These are phyloP conservation scores for Knoxdaviesia proteae DNA, from an alignment of 2,329 filamentous ascomycete genomes.

Conservation along the genomic window DNA sequence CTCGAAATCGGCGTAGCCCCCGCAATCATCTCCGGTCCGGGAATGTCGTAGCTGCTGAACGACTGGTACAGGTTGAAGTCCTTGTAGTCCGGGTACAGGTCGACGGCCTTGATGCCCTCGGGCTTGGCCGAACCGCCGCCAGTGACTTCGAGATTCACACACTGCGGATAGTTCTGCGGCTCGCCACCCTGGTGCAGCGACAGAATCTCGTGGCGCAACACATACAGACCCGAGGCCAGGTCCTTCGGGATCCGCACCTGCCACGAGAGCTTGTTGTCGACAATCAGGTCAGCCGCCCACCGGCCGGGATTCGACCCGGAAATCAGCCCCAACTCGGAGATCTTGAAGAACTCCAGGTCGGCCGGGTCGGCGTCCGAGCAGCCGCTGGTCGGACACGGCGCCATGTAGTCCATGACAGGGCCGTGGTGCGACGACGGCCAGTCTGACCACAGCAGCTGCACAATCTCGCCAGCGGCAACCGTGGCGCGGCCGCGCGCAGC, in stretches of 20 bases:
- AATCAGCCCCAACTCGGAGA: constrained; percentile 29
- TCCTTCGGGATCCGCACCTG: constrained; percentile 22
- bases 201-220: constrained; percentile 34
- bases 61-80: constrained; percentile 14
- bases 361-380: constrained; percentile 29
- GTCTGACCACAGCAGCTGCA: constrained; percentile 39
- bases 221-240: constrained; percentile 29
- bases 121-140: constrained; percentile 14
- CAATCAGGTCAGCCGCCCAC: constrained; percentile 34
- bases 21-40: constrained; percentile 3
- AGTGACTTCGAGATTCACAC: constrained; percentile 25
- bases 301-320: constrained; percentile 20
- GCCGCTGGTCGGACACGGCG: constrained; percentile 28
- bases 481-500: constrained; percentile 17
- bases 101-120: constrained; percentile 12
- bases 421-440: constrained; percentile 47
- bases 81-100: constrained; percentile 17
- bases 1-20: constrained; percentile 1
- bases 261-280: constrained; percentile 23
- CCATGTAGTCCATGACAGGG: constrained; percentile 39
- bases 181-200: constrained; percentile 26
- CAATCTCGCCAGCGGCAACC: constrained; percentile 35
- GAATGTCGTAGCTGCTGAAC: constrained; percentile 1
- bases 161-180: constrained; percentile 32
- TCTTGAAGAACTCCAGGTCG: constrained; percentile 36